Conservation (phyloP, 257 asterid species). For the Petunia axillaris region DNA sequence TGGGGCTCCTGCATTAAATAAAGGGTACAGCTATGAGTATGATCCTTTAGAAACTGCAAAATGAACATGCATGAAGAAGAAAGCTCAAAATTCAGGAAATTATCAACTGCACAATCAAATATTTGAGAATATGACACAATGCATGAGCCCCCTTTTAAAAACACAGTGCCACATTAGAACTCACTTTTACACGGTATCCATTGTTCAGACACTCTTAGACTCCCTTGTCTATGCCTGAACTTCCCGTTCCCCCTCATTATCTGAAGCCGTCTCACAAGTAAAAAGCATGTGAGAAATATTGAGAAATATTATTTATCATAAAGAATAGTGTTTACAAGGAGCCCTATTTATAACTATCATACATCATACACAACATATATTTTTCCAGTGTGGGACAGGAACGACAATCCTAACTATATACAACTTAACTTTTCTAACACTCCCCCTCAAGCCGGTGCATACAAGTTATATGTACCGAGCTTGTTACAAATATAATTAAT, state of each 20-base stretch:
- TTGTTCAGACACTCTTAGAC: neutral
- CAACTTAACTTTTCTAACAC: too few relatives aligned
- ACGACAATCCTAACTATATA: too few relatives aligned
- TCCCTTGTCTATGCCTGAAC: neutral
- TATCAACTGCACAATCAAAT: neutral
- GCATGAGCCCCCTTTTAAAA: neutral
- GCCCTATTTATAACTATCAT: too few relatives aligned
- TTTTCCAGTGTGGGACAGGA: too few relatives aligned
- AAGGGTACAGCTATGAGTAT: neutral
- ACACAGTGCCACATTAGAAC: neutral
- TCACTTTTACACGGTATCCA: neutral
- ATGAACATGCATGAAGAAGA: conserved; percentile 3
- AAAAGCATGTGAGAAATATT: neutral
- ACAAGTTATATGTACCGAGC: too few relatives aligned
- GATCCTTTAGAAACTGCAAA: conserved; percentile 12
- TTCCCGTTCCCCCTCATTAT: neutral
- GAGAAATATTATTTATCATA: too few relatives aligned
- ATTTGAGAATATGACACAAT: conserved; percentile 3
- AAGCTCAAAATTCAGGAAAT: conserved; percentile 6
- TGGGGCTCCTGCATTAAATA: neutral
- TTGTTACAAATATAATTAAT: too few relatives aligned
- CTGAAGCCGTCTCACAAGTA: neutral
- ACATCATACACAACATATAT: too few relatives aligned
- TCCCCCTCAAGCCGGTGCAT: too few relatives aligned
- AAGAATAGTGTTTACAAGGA: too few relatives aligned